Percentiles rank a stretch among this genome's conserved stretches.
phyloP scores from a whole-genome alignment of 768 basidiomycete genomes.

The Clathrus columnatus region DNA sequence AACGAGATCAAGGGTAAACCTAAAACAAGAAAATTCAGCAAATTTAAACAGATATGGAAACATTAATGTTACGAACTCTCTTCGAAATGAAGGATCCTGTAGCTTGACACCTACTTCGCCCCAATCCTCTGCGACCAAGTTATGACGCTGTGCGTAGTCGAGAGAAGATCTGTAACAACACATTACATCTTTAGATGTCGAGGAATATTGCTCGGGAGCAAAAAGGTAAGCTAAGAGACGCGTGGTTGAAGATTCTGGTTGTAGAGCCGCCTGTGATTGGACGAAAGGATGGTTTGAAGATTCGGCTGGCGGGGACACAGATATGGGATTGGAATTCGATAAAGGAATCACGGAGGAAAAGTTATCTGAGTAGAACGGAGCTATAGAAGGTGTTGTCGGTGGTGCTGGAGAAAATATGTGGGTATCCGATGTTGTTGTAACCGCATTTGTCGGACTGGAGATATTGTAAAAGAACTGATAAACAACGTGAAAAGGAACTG shows the following conservation, averaged over 20 bases:
- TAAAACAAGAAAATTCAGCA: slow-evolving; percentile 23
- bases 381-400: neutral
- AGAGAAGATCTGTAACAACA: slow-evolving; percentile 10
- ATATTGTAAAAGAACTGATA: too few relatives aligned
- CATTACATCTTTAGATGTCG: neutral
- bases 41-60: slow-evolving; percentile 15
- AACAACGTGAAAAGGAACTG: slow-evolving; percentile 1
- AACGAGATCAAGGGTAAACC: slow-evolving; percentile 87
- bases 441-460: too few relatives aligned
- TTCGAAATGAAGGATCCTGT: slow-evolving; percentile 62
- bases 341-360: neutral
- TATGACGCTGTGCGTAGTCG: slow-evolving; percentile 24
- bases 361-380: neutral
- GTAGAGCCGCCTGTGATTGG: neutral
- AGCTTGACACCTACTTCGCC: slow-evolving; percentile 66
- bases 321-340: slow-evolving; percentile 1
- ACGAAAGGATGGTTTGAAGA: neutral
- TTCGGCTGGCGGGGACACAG: neutral
- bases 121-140: slow-evolving; percentile 48
- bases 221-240: slow-evolving; percentile 67
- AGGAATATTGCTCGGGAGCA: slow-evolving; percentile 24
- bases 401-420: neutral
- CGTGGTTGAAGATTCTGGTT: slow-evolving; percentile 48
- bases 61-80: slow-evolving; percentile 57
- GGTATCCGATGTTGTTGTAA: too few relatives aligned